Evolutionary conservation across 495 filamentous ascomycete genomes (phyloP).

Genomic region (Aspergillus steynii): DNA sequence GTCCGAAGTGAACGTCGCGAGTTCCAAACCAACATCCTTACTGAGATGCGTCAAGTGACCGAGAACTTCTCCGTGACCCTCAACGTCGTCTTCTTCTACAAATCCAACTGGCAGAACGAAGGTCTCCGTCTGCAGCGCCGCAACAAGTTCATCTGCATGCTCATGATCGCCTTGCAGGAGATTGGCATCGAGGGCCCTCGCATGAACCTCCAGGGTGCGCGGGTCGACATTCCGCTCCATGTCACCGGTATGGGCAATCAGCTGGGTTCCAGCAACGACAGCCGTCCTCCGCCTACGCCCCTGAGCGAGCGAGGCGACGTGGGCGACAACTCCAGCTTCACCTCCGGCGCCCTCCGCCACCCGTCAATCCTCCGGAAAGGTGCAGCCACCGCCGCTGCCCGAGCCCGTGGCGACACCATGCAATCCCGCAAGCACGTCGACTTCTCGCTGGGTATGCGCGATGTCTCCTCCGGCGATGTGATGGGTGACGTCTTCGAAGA

Average conservation of each 20-base stretch:
- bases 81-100: conserved; percentile 98
- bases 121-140: conserved; percentile 82
- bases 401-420: conserved; percentile 55
- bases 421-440: conserved; percentile 67
- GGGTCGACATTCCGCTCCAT: conserved; percentile 60
- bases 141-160: conserved; percentile 92
- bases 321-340: conserved; percentile 30
- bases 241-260: conserved; percentile 42
- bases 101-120: conserved; percentile 93
- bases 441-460: conserved; percentile 71
- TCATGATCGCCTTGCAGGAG: conserved; percentile 85
- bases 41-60: conserved; percentile 71
- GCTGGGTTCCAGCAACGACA: conserved; percentile 15
- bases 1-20: conserved; percentile 86
- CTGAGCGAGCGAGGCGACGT: not conserved
- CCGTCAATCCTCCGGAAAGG: conserved; percentile 58
- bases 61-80: conserved; percentile 75
- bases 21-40: conserved; percentile 87
- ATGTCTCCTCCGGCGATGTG: conserved; percentile 58
- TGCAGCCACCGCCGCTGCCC: conserved; percentile 39
- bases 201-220: conserved; percentile 69
- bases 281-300: conserved; percentile 17
- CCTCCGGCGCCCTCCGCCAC: conserved; percentile 31
- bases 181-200: conserved; percentile 87
- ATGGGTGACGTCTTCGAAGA: conserved; percentile 71